Evolutionary conservation across 495 filamentous ascomycete species (phyloP).

Genomic region (Daldinia caldariorum): DNA sequence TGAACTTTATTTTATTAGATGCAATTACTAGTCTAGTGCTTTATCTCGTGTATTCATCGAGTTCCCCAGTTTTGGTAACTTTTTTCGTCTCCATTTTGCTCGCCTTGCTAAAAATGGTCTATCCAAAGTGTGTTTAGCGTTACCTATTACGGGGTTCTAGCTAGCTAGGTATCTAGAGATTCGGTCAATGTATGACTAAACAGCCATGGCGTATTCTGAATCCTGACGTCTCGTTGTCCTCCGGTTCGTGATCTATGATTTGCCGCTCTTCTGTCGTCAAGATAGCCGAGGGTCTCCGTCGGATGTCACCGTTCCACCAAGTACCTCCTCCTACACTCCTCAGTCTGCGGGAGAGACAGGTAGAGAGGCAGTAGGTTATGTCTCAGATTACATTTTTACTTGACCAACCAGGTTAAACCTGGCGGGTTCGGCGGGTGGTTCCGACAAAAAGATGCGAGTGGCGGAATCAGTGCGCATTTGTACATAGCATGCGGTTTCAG

Average conservation of each 20-base stretch:
- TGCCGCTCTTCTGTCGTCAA: constrained; percentile 8
- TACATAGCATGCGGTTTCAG: constrained; percentile 21
- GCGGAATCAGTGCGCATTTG: constrained; percentile 19
- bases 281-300: constrained; percentile 7
- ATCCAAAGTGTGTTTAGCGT: constrained; percentile 9
- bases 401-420: background rate
- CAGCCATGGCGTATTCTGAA: background rate
- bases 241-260: background rate
- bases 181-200: background rate
- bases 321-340: background rate
- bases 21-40: background rate
- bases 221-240: constrained; percentile 12
- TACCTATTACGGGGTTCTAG: background rate
- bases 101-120: constrained; percentile 13
- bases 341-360: too few species aligned
- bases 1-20: constrained; percentile 7
- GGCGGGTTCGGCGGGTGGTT: constrained; percentile 9
- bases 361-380: constrained; percentile 1
- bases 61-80: constrained; percentile 15
- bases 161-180: background rate
- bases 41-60: background rate
- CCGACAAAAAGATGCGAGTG: constrained; percentile 17
- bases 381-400: constrained; percentile 7
- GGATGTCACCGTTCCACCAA: constrained; percentile 20
- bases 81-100: constrained; percentile 8